These are phyloP conservation scores for Meyerozyma carpophila DNA, from an alignment of 1,139 yeast genomes.

Conservation along the genomic window DNA sequence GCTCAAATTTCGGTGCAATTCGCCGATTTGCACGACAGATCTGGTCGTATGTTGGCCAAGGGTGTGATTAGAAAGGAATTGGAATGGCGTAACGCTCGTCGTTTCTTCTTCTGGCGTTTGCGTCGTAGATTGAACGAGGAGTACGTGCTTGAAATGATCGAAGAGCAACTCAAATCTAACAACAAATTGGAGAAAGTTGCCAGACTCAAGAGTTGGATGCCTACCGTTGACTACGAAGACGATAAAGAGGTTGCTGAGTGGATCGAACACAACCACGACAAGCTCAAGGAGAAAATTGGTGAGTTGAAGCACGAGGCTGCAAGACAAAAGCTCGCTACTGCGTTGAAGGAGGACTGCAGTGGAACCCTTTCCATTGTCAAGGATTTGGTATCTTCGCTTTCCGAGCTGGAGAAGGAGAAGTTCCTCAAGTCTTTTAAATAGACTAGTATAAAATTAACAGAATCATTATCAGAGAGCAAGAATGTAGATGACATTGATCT, in stretches of 20 bases:
- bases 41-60: constrained; percentile 96
- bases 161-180: constrained; percentile 56
- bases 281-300: constrained; percentile 56
- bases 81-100: constrained; percentile 83
- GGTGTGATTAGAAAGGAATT: constrained; percentile 82
- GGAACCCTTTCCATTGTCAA: constrained; percentile 53
- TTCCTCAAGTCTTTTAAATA: constrained; percentile 29
- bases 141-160: constrained; percentile 72
- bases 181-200: constrained; percentile 79
- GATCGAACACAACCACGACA: constrained; percentile 74
- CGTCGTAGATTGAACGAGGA: constrained; percentile 95
- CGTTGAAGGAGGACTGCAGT: constrained; percentile 53
- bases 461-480: background rate
- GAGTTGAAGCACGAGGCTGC: constrained; percentile 61
- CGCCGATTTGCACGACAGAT: constrained; percentile 96
- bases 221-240: constrained; percentile 64
- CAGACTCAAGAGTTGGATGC: constrained; percentile 84
- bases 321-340: constrained; percentile 55
- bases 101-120: constrained; percentile 98
- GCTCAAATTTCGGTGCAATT: constrained; percentile 91
- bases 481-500: no score
- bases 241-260: constrained; percentile 79
- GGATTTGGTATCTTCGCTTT: constrained; percentile 54
- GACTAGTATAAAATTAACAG: background rate
- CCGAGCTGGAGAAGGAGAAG: constrained; percentile 57